Base-by-base conservation (phyloP, 768 basidiomycete genomes). In the Suillus tomentosus region DNA sequence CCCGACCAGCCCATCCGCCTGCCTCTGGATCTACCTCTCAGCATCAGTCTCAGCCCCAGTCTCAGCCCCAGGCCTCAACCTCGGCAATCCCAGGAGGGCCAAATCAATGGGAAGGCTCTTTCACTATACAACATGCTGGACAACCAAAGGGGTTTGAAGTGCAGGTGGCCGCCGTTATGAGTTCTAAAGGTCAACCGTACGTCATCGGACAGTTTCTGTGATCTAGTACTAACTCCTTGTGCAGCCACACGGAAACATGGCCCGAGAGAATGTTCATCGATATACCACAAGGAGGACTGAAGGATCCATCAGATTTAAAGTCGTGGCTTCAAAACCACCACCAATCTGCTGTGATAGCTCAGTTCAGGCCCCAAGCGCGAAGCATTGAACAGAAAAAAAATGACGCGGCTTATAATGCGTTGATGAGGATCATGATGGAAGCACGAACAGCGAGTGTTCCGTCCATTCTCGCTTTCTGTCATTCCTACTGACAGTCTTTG, bases 201-300 rank as follows among this genome's bases (percentile, higher is more conserved):
- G 82, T 76, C 37, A 13, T 57, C 47, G 37, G 15, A 62, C n/a
- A 19, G 39, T 39, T n/a, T 31, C 17, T 56, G 40, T 57, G 54
- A 42, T 31, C 19, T 65, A 22, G 5, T 14, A 63, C 67, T 50
- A 67, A 22, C 36, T 24, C 8, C 47, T 62, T 64, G 47, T 39
- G 24, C 68, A 90, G 89, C 61, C 83, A 74, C 53, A 66, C 79
- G 8, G 78, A 84, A 2, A 82, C 78, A 0, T 90, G 87, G 88
- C 88, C 89, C 1, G 62, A 66, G 9, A 68, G 69, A 3, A 66
- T 89, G 66, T 67, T 72, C 1, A 72, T 88, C 8, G 74, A 72
- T 17, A 75, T 81, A 8, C 77, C 81, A 27, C 74, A 74, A 48
- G 80, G 82, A 48, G 79, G 76, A 5, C 71, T 79, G 0, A 79